Evolutionary conservation across 352 stramenopile species (phyloP), one percentile per base, ranked within the genome.

Genomic region (Globisporangium camurandrum): DNA sequence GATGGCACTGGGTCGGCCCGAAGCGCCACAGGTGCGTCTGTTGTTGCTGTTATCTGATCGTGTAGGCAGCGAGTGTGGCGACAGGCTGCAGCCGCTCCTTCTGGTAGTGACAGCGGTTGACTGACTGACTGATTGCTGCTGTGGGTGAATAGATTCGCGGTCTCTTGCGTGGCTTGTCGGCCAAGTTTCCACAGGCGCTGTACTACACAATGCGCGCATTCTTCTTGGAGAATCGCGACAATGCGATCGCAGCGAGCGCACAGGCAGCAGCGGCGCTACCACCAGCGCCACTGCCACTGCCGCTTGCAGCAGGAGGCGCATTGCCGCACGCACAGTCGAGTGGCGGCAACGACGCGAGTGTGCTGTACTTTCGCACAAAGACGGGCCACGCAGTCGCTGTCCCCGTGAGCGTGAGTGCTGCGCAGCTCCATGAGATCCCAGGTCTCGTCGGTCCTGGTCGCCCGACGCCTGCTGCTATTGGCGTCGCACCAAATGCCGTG

Each of bases 201-300:
- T 99, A 99, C 71, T 99, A 98, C 71, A 97, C 94, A 23, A 91
- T 99, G 66, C 75, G 97, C 14, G 88, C 96, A 10, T 99, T 98
- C 67, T 98, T 98, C 59, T 62, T 99, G 16, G 96, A 99, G 63
- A 96, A 97, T 46, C 79, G 96, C 45, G 95, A 99, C 68, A 96
- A 72, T 67, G 67, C 72, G 26, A 80, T 87, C 62, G 54, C 68
- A 53, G 51, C 66, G 31, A 66, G 59, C 17, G 68, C 72, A n/a
- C 54, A 70, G 10, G 23, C 40, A 37, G 37, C 45, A 3, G n/a
- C 49, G 22, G 49, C 55, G 3, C 59, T 73, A 28, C 27, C 56
- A 10, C 38, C 63, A 1, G 54, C 12, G 3, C 40, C 56, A 0
- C 36, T 51, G 0, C 62, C 66, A 26, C 49, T 47, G 20, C 52